Evolutionary conservation across 192 early-diverging fungal genomes (phyloP).

Genomic region (Entophlyctis luteolus): DNA sequence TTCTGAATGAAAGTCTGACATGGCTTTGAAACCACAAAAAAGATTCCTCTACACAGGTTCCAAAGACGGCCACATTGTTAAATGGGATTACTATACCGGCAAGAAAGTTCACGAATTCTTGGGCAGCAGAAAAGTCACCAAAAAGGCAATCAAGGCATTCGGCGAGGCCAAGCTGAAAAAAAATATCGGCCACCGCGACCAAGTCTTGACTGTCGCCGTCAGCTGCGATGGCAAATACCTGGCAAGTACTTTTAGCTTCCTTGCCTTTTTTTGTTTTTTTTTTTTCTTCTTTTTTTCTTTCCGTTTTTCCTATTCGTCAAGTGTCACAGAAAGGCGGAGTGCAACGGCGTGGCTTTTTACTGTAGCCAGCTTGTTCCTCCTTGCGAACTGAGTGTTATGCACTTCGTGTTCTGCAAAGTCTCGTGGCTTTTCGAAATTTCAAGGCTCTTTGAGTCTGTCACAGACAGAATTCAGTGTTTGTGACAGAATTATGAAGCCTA

Average conservation of each 20-base stretch:
- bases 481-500: conserved; percentile 51
- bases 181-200: conserved; percentile 49
- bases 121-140: conserved; percentile 72
- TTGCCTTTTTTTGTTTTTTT: background rate
- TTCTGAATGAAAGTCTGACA: too few relatives aligned
- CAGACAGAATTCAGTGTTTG: conserved; percentile 11
- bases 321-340: conserved; percentile 30
- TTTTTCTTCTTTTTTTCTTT: background rate
- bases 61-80: conserved; percentile 91
- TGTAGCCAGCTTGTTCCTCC: conserved; percentile 44
- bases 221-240: conserved; percentile 51
- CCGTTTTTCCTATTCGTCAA: background rate
- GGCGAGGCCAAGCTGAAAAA: conserved; percentile 26
- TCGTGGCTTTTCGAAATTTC: background rate
- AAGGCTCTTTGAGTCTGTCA: conserved; percentile 53
- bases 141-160: conserved; percentile 38
- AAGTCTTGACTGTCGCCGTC: conserved; percentile 41
- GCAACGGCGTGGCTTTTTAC: conserved; percentile 29
- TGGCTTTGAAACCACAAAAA: background rate
- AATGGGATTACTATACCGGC: conserved; percentile 77
- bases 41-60: conserved; percentile 75
- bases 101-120: conserved; percentile 63
- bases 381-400: background rate
- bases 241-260: conserved; percentile 41
- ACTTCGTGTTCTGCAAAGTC: conserved; percentile 4